Conservation (phyloP, 768 basidiomycete genomes). For the Dioszegia aurantiaca region DNA sequence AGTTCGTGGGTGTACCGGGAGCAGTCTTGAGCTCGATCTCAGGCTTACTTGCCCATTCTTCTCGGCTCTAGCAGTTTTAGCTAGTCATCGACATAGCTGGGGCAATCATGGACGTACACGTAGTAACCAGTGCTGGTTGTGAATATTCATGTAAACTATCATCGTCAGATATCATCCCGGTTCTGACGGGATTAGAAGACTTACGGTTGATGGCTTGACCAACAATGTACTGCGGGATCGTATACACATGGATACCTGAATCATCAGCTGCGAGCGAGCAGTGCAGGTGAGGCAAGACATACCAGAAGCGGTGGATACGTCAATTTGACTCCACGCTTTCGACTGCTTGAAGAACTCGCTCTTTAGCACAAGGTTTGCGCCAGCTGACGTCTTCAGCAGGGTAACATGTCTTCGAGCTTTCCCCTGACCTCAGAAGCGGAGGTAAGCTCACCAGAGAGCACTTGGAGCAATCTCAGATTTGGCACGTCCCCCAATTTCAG, state of each 20-base stretch:
- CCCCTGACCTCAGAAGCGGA: neutral
- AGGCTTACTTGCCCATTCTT: conserved; percentile 15
- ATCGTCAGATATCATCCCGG: neutral
- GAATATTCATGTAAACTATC: conserved; percentile 27
- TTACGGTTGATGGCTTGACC: conserved; percentile 36
- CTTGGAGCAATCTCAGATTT: conserved; percentile 35
- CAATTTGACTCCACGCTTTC: conserved; percentile 28
- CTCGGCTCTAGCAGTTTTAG: conserved; percentile 9
- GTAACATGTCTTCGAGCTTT: no score
- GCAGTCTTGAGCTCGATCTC: conserved; percentile 20
- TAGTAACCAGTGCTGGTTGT: conserved; percentile 16
- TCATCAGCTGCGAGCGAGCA: neutral
- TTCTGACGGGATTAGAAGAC: conserved; percentile 4
- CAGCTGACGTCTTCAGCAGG: conserved; percentile 20
- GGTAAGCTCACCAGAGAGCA: conserved; percentile 30
- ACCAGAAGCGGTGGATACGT: conserved; percentile 35
- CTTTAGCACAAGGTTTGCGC: conserved; percentile 31
- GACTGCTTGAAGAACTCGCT: conserved; percentile 24
- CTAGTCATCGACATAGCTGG: neutral
- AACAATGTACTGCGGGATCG: conserved; percentile 47
- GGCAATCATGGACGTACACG: conserved; percentile 12
- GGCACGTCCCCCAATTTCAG: conserved; percentile 27
- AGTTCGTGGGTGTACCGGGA: conserved; percentile 12
- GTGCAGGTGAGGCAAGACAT: neutral
- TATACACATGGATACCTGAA: conserved; percentile 45